Conservation (phyloP, 164 flowering plant genomes). For the Annona squamosa region DNA sequence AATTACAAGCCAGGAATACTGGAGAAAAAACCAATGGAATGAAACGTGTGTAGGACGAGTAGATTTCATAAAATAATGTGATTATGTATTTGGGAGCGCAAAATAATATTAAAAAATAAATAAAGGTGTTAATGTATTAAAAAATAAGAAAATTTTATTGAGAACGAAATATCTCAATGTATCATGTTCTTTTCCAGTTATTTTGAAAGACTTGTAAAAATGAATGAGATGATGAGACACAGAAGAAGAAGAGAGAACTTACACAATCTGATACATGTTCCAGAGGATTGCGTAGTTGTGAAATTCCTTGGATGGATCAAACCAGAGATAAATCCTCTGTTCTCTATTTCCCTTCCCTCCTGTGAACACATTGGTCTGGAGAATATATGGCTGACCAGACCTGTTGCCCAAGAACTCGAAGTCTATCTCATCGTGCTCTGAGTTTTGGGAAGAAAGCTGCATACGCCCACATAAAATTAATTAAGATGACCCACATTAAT, state of each 20-base stretch:
- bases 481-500: background rate
- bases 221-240: too few relatives aligned
- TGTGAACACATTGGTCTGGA: constrained; percentile 80
- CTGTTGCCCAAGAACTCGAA: constrained; percentile 86
- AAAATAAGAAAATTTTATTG: too few relatives aligned
- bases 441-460: constrained; percentile 64
- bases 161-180: too few relatives aligned
- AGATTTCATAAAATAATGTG: too few relatives aligned
- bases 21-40: too few relatives aligned
- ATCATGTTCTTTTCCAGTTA: too few relatives aligned
- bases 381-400: constrained; percentile 67
- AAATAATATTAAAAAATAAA: too few relatives aligned
- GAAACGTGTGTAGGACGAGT: too few relatives aligned
- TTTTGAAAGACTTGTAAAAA: too few relatives aligned
- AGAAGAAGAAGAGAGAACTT: constrained; percentile 13
- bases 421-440: constrained; percentile 84
- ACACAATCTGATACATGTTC: constrained; percentile 60
- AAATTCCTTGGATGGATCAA: constrained; percentile 58
- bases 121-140: too few relatives aligned
- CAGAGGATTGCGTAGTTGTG: constrained; percentile 64
- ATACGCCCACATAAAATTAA: background rate
- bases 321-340: constrained; percentile 74
- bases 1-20: too few relatives aligned
- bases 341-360: constrained; percentile 72
- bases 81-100: too few relatives aligned